phyloP scores from a whole-genome alignment of 179 eudicot genomes.

The Spergularia azorica region DNA sequence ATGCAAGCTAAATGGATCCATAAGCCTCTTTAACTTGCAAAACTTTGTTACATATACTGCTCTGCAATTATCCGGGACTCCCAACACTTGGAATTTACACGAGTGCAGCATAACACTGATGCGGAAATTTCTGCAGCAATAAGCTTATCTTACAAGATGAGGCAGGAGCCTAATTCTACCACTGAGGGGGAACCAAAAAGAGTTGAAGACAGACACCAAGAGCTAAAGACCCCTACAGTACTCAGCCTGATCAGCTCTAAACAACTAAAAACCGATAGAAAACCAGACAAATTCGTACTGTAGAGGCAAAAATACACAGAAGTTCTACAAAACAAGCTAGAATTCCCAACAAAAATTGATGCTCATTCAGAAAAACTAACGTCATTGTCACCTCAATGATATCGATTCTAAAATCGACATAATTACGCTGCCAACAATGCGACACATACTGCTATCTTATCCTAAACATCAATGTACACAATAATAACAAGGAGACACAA shows the following conservation, averaged over 20 bases:
- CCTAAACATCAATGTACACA: not conserved
- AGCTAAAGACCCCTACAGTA: too few relatives aligned
- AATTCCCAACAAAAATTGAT: conserved; percentile 11
- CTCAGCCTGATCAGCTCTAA: too few relatives aligned
- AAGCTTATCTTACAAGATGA: conserved; percentile 13
- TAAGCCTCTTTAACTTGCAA: not conserved
- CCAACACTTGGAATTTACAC: not conserved
- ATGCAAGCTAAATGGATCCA: not conserved
- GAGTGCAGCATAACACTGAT: not conserved
- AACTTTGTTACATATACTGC: not conserved
- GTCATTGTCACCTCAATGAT: conserved; percentile 4
- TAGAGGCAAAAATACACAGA: too few relatives aligned
- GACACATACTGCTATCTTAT: not conserved
- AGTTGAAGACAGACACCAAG: too few relatives aligned
- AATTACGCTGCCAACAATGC: conserved; percentile 11
- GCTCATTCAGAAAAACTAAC: conserved; percentile 14
- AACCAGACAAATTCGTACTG: too few relatives aligned
- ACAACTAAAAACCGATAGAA: too few relatives aligned
- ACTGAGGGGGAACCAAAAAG: too few relatives aligned
- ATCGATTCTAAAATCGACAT: not conserved
- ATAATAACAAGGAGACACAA: not conserved
- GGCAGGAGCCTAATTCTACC: not conserved
- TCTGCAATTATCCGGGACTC: not conserved
- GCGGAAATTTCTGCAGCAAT: not conserved
- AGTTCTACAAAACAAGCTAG: too few relatives aligned